Evolutionary conservation across 768 basidiomycete genomes (phyloP).

Genomic region (Chalciporus sphaerocephalus): DNA sequence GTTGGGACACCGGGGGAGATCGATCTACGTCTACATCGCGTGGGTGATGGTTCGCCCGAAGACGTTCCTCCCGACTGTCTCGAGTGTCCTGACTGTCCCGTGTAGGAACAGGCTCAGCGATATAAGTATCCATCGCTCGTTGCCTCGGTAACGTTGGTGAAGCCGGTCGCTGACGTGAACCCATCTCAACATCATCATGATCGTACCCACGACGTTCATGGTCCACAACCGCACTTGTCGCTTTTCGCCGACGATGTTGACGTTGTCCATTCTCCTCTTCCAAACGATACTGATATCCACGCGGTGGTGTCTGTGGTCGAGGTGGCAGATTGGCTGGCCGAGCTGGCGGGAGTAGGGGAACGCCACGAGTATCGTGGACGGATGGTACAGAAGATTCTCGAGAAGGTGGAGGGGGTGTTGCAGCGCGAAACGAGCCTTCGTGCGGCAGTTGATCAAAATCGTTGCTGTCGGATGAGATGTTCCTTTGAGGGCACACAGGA

Average conservation of each 20-base stretch:
- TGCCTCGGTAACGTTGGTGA: constrained; percentile 9
- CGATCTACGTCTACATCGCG: constrained; percentile 8
- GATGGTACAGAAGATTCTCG: constrained; percentile 28
- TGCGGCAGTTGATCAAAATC: constrained; percentile 7
- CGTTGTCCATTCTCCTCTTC: constrained; percentile 8
- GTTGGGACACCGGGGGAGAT: constrained; percentile 1
- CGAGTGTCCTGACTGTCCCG: constrained; percentile 1
- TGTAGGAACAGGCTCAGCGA: not conserved
- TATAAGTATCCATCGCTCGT: constrained; percentile 6
- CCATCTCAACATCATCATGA: constrained; percentile 11
- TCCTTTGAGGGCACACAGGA: not conserved
- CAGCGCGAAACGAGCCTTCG: constrained; percentile 17
- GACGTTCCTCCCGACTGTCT: constrained; percentile 11
- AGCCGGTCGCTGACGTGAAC: constrained; percentile 2
- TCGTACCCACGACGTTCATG: constrained; percentile 4
- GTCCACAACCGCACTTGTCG: not conserved
- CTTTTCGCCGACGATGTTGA: constrained; percentile 1
- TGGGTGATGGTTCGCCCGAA: constrained; percentile 10
- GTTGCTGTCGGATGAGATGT: constrained; percentile 17
- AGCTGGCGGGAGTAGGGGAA: not conserved
- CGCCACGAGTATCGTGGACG: constrained; percentile 6
- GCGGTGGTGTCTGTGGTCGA: constrained; percentile 19
- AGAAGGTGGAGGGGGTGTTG: constrained; percentile 28
- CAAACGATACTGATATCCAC: constrained; percentile 2
- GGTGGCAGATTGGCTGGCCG: constrained; percentile 22